phyloP scores from a whole-genome alignment of 768 basidiomycete genomes.

The Tricholoma sp. region DNA sequence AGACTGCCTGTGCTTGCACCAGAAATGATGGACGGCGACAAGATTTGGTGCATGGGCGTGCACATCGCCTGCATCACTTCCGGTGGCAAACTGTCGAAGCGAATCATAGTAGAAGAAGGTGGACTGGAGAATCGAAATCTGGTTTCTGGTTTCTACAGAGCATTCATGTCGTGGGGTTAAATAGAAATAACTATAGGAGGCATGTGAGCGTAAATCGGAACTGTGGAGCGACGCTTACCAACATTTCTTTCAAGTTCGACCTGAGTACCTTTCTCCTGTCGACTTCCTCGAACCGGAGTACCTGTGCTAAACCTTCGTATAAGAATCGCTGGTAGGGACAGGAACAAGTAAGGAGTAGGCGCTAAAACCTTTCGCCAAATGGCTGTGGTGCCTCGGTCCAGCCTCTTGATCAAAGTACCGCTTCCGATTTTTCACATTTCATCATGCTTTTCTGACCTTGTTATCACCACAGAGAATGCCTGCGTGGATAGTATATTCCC shows the following conservation, averaged over 20 bases:
- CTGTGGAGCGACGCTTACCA: slow-evolving; percentile 16
- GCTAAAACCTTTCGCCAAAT: not conserved
- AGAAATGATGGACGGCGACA: slow-evolving; percentile 33
- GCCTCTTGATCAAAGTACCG: not conserved
- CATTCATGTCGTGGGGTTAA: slow-evolving; percentile 13
- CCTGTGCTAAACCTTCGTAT: not conserved
- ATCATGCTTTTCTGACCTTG: too few species aligned
- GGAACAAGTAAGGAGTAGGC: not conserved
- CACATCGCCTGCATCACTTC: slow-evolving; percentile 83
- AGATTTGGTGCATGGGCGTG: slow-evolving; percentile 77
- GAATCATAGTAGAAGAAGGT: slow-evolving; percentile 49
- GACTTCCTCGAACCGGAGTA: not conserved
- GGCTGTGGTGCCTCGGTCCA: not conserved
- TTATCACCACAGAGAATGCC: too few species aligned
- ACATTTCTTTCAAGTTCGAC: slow-evolving; percentile 1
- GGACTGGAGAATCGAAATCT: slow-evolving; percentile 2
- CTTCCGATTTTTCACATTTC: not conserved
- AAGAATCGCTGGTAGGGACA: not conserved
- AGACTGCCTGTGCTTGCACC: slow-evolving; percentile 42
- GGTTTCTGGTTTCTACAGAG: not conserved
- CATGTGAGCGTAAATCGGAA: slow-evolving; percentile 11
- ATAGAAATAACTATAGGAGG: slow-evolving; percentile 15
- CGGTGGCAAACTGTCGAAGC: slow-evolving; percentile 68
- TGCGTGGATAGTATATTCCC: too few species aligned
- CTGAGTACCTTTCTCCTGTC: not conserved